phyloP scores from a whole-genome alignment of 169 alveolate genomes.

The Ichthyophthirius multifiliis region DNA sequence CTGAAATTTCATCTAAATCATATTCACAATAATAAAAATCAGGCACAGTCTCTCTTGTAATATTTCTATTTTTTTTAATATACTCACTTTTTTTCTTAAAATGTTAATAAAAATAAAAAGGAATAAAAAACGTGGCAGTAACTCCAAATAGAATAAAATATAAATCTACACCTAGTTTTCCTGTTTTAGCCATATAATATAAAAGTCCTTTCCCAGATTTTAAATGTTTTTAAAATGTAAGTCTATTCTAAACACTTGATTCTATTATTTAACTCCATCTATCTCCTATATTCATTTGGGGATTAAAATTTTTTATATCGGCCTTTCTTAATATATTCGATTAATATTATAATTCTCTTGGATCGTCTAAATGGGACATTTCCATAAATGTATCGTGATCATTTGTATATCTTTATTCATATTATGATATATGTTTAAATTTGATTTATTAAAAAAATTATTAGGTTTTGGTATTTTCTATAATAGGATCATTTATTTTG shows the following conservation, averaged over 20 bases:
- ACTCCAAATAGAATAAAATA: background rate
- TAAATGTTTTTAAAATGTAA: background rate
- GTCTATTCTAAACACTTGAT: background rate
- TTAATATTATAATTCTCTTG: conserved; percentile 5
- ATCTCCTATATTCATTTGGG: conserved; percentile 9
- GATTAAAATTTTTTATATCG: background rate
- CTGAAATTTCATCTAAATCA: conserved; percentile 5
- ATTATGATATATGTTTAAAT: background rate
- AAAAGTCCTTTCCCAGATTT: background rate
- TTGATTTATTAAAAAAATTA: background rate
- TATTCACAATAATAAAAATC: conserved; percentile 1
- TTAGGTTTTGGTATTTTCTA: no score
- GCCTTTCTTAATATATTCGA: background rate
- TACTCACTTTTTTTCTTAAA: background rate
- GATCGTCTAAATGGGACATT: background rate
- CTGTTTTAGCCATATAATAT: conserved; percentile 10
- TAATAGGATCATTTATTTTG: no score
- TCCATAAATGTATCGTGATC: background rate
- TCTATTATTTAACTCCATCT: background rate
- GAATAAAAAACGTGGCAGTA: background rate
- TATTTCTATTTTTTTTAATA: background rate
- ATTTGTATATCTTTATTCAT: background rate
- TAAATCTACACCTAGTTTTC: conserved; percentile 19
- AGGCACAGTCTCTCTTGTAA: background rate
- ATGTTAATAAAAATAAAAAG: background rate